These are phyloP conservation scores for Thielaviopsis punctulata DNA, from an alignment of 2,329 filamentous ascomycete species.

Conservation along the genomic window DNA sequence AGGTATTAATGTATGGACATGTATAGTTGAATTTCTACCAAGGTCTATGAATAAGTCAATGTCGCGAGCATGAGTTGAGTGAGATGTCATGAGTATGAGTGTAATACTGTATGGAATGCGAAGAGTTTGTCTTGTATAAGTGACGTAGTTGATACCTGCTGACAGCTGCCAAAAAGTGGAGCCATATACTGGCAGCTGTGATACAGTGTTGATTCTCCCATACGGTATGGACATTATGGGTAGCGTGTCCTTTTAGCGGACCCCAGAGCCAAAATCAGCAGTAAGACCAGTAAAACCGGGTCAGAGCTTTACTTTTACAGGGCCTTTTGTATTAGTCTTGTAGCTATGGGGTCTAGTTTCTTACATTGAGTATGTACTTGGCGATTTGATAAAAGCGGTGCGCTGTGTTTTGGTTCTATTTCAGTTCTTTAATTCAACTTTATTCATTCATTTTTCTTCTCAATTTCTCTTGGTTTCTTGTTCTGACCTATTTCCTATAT, in stretches of 20 bases:
- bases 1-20: neutral
- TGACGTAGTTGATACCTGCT: neutral
- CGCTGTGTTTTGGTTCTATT: neutral
- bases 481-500: neutral
- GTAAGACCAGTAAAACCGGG: neutral
- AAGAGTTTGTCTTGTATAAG: neutral
- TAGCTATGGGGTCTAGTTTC: neutral
- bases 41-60: too few relatives aligned
- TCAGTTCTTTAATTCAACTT: neutral
- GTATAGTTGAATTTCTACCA: neutral
- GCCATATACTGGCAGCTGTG: neutral
- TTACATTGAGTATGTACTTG: too few relatives aligned
- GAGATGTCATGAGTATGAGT: too few relatives aligned
- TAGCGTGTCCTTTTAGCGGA: conserved; percentile 10
- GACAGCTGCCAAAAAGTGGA: neutral
- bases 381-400: too few relatives aligned
- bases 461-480: neutral
- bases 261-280: neutral
- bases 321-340: too few relatives aligned
- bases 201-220: neutral
- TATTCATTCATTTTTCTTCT: neutral
- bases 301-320: neutral
- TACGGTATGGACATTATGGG: conserved; percentile 4
- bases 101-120: too few relatives aligned
- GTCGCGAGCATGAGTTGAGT: too few relatives aligned